These are phyloP conservation scores for Cryphonectria radicalis DNA, from an alignment of 2,329 filamentous ascomycete species.

Conservation along the genomic window DNA sequence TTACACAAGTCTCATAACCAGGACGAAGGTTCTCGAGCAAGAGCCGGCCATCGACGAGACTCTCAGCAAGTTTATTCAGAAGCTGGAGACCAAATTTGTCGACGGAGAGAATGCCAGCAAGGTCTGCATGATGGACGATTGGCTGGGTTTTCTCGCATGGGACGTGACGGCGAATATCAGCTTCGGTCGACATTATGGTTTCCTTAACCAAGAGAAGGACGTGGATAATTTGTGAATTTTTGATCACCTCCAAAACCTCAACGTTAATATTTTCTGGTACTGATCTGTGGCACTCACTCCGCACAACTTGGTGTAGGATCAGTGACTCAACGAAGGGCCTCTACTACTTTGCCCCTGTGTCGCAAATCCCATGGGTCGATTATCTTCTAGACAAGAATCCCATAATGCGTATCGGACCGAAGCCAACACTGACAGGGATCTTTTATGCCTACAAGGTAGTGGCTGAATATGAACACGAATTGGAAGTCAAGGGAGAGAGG, in stretches of 20 bases:
- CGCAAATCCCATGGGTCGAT: conserved; percentile 38
- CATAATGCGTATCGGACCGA: conserved; percentile 34
- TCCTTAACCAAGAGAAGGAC: conserved; percentile 12
- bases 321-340: conserved; percentile 34
- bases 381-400: conserved; percentile 38
- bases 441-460: conserved; percentile 14
- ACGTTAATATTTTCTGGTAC: background rate
- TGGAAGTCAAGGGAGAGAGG: background rate
- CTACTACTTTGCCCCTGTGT: conserved; percentile 37
- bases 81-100: conserved; percentile 18
- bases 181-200: conserved; percentile 15
- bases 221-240: conserved; percentile 9
- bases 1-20: background rate
- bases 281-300: background rate
- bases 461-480: conserved; percentile 6
- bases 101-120: conserved; percentile 6
- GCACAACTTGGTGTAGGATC: background rate
- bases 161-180: conserved; percentile 20
- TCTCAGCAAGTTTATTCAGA: conserved; percentile 7
- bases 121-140: conserved; percentile 20
- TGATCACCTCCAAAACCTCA: background rate
- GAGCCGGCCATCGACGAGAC: conserved; percentile 20
- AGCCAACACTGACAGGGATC: conserved; percentile 14
- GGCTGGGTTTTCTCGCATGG: conserved; percentile 20
- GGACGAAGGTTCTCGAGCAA: conserved; percentile 18